Conservation (phyloP, 2,329 filamentous ascomycete genomes). For the Chrysoporthe cubensis region DNA sequence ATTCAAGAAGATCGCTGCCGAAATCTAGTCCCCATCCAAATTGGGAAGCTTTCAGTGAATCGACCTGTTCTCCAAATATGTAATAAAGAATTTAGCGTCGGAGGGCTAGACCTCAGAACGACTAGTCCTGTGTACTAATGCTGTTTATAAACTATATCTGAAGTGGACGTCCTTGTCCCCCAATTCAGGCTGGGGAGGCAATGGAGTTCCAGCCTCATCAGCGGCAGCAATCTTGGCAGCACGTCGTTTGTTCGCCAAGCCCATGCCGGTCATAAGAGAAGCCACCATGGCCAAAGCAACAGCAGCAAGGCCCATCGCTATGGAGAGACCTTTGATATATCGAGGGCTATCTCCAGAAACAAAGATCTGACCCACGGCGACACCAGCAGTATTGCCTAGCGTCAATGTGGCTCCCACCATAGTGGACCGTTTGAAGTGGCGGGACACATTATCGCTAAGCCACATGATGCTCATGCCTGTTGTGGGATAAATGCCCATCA, state of each 20-base stretch:
- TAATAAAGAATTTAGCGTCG: not conserved
- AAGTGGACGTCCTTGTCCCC: constrained; percentile 38
- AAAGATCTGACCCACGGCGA: constrained; percentile 52
- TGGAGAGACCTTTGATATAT: constrained; percentile 38
- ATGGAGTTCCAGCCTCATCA: constrained; percentile 32
- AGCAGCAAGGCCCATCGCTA: constrained; percentile 36
- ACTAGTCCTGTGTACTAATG: not conserved
- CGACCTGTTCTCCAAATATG: not conserved
- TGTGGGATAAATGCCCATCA: constrained; percentile 36
- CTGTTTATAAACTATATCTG: constrained; percentile 31
- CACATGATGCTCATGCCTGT: constrained; percentile 47
- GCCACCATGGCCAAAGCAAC: constrained; percentile 35
- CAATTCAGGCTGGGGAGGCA: constrained; percentile 32
- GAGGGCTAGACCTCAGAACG: not conserved
- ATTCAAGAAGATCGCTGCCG: not conserved
- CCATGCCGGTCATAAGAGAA: constrained; percentile 35
- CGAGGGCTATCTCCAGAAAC: constrained; percentile 35
- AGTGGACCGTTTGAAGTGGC: constrained; percentile 52
- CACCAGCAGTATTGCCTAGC: constrained; percentile 51
- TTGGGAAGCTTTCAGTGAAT: not conserved
- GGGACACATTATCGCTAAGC: constrained; percentile 52
- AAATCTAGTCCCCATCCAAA: not conserved
- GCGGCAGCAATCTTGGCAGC: constrained; percentile 31
- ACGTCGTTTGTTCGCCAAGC: constrained; percentile 37
- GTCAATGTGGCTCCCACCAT: constrained; percentile 51